Conservation (phyloP, 768 basidiomycete species). For the Mycena galopus region DNA sequence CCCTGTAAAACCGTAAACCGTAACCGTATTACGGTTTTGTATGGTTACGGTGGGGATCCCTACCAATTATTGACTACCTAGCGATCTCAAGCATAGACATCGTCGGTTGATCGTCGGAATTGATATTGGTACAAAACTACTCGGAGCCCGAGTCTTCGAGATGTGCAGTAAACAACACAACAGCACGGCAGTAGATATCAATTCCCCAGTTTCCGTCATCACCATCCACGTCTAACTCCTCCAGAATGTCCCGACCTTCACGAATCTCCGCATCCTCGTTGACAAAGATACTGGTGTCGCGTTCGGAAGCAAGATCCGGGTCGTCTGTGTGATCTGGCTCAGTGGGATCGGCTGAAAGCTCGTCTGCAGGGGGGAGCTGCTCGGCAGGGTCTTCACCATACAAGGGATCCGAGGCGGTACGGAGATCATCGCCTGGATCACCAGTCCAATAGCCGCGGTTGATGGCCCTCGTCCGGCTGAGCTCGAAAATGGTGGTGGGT, state of each 20-base stretch:
- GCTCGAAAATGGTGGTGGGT: background rate
- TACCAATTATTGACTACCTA: too few relatives aligned
- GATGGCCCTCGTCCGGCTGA: background rate
- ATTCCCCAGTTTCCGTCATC: slow-evolving; percentile 15
- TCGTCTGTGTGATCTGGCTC: background rate
- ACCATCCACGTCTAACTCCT: background rate
- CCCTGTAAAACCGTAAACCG: too few relatives aligned
- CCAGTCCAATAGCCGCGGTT: background rate
- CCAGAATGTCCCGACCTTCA: background rate
- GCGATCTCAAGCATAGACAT: too few relatives aligned
- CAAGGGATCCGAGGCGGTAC: background rate
- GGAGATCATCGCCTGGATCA: background rate
- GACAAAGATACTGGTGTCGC: background rate
- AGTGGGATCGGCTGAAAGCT: background rate
- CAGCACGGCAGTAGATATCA: background rate
- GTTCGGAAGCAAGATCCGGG: too few relatives aligned
- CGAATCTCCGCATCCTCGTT: background rate
- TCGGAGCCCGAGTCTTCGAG: too few relatives aligned
- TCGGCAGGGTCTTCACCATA: background rate
- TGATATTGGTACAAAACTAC: too few relatives aligned
- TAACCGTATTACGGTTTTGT: too few relatives aligned
- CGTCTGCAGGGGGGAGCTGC: background rate
- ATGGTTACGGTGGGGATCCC: too few relatives aligned
- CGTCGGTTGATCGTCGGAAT: too few relatives aligned
- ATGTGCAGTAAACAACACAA: too few relatives aligned